Evolutionary conservation across 495 filamentous ascomycete species (phyloP).

Genomic region (Penicillium desertorum): DNA sequence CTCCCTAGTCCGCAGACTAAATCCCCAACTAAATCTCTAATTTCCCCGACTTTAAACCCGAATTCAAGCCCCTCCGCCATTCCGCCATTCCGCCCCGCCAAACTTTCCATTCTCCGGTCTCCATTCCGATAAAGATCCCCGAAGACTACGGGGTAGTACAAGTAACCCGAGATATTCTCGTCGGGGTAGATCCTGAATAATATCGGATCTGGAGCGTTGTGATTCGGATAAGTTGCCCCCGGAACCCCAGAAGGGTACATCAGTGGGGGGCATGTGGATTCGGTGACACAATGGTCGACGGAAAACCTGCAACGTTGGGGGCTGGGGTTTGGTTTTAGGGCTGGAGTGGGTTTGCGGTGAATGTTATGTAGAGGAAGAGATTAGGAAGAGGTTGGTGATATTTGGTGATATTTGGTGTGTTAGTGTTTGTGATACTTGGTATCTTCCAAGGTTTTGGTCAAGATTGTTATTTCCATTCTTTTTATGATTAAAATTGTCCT

Average conservation of each 20-base stretch:
- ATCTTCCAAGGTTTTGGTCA: too few species aligned
- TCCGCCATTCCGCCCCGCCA: neutral
- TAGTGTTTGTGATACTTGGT: too few species aligned
- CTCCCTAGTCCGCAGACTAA: neutral
- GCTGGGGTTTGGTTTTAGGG: neutral
- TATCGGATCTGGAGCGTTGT: neutral
- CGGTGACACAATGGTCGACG: slow-evolving; percentile 8
- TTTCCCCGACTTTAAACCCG: neutral
- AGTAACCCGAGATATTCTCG: slow-evolving; percentile 9
- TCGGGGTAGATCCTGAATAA: neutral
- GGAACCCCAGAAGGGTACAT: slow-evolving; percentile 7
- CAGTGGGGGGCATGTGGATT: slow-evolving; percentile 12
- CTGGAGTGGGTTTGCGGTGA: neutral
- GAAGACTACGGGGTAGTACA: neutral
- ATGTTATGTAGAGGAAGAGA: neutral
- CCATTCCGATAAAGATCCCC: neutral
- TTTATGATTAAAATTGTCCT: too few species aligned
- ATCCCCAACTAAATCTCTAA: neutral
- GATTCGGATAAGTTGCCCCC: slow-evolving; percentile 15
- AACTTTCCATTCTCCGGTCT: neutral
- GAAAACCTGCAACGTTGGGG: slow-evolving; percentile 7
- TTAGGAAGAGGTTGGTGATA: neutral
- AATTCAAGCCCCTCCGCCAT: neutral
- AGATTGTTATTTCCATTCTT: too few species aligned
- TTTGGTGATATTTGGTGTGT: too few species aligned